Evolutionary conservation across 768 basidiomycete genomes (phyloP).

Genomic region (Suillus fuscotomentosus): DNA sequence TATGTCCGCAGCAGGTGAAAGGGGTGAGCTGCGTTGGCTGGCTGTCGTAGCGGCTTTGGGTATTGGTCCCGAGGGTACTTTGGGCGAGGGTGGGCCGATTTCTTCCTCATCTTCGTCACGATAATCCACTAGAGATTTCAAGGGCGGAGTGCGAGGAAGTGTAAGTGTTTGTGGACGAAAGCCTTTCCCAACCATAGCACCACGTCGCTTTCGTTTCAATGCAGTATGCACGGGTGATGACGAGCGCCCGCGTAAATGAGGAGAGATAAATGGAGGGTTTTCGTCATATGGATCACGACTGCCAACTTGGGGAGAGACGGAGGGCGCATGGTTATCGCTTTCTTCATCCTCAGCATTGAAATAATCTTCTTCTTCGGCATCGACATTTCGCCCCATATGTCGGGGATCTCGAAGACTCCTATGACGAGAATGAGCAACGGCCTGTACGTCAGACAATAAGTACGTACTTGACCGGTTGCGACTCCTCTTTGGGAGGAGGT

Average conservation of each 20-base stretch:
- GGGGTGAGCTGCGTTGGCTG: slow-evolving; percentile 21
- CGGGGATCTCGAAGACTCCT: slow-evolving; percentile 42
- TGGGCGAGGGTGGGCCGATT: slow-evolving; percentile 15
- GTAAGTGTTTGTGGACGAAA: slow-evolving; percentile 41
- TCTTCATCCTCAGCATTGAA: slow-evolving; percentile 91
- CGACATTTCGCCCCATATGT: slow-evolving; percentile 47
- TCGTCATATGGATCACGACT: slow-evolving; percentile 35
- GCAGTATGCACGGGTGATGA: slow-evolving; percentile 31
- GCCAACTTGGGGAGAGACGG: slow-evolving; percentile 27
- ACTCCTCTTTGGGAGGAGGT: slow-evolving; percentile 55
- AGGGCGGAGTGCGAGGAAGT: slow-evolving; percentile 48
- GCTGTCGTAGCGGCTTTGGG: slow-evolving; percentile 16
- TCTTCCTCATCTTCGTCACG: slow-evolving; percentile 71
- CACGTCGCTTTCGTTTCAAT: slow-evolving; percentile 61
- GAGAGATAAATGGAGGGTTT: slow-evolving; percentile 31
- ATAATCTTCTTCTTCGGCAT: slow-evolving; percentile 88
- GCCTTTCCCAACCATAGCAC: slow-evolving; percentile 43
- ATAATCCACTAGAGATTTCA: slow-evolving; percentile 73
- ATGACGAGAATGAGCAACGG: slow-evolving; percentile 13
- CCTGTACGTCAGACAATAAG: slow-evolving; percentile 9
- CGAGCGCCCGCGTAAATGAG: slow-evolving; percentile 23
- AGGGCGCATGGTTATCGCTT: slow-evolving; percentile 40
- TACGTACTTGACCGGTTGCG: slow-evolving; percentile 51
- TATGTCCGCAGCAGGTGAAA: slow-evolving; percentile 33
- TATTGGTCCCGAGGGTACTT: slow-evolving; percentile 9